Evolutionary conservation across 1,139 yeast species (phyloP).

Genomic region (Diutina neorugosa): DNA sequence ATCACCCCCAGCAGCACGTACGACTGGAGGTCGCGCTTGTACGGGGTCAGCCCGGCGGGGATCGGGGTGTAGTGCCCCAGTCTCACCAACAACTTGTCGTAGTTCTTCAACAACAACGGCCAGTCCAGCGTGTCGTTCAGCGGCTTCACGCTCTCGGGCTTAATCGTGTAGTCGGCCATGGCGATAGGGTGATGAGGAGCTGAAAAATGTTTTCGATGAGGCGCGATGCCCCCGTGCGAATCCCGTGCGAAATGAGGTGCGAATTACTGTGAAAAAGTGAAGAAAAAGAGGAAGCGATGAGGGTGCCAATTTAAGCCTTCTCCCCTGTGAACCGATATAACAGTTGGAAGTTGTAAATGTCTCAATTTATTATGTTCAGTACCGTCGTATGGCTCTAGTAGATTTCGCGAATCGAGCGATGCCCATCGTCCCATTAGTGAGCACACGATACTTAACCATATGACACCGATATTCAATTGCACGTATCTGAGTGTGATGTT

Average conservation of each 20-base stretch:
- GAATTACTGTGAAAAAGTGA: not conserved
- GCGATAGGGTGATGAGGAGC: not conserved
- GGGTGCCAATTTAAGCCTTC: no score
- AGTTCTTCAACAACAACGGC: conserved; percentile 91
- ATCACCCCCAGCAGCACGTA: conserved; percentile 92
- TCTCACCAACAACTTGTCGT: conserved; percentile 87
- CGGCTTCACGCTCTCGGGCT: conserved; percentile 78
- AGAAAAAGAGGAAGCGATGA: not conserved
- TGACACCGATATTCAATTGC: no score
- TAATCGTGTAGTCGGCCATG: conserved; percentile 51
- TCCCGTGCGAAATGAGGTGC: not conserved
- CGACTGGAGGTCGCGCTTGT: conserved; percentile 83
- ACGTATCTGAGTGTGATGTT: no score
- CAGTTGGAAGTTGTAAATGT: no score
- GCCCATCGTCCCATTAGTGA: no score
- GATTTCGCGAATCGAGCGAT: no score
- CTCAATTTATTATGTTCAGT: no score
- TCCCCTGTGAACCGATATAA: no score
- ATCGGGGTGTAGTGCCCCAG: conserved; percentile 96
- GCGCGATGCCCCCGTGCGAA: not conserved
- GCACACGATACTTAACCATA: no score
- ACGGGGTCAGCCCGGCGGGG: conserved; percentile 90
- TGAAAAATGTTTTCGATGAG: conserved; percentile 3
- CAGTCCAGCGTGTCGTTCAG: conserved; percentile 83
- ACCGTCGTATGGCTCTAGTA: no score